These are phyloP conservation scores for Malassezia pachydermatis DNA, from an alignment of 1,284 basidiomycete genomes.

Conservation along the genomic window DNA sequence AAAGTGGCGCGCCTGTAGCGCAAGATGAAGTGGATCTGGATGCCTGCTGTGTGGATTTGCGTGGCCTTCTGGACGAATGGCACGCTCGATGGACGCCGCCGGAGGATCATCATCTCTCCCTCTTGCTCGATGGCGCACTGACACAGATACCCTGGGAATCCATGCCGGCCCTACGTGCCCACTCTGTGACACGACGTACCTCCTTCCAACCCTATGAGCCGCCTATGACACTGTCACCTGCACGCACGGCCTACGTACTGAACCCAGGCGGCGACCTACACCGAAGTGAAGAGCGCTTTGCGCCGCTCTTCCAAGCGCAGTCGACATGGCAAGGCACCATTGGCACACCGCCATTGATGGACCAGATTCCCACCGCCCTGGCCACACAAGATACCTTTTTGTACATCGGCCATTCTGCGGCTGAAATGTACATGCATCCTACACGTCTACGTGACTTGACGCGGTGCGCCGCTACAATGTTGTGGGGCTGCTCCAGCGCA, in stretches of 20 bases:
- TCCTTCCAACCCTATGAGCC: constrained; percentile 51
- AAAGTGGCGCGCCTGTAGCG: constrained; percentile 77
- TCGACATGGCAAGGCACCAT: constrained; percentile 74
- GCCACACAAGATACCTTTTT: constrained; percentile 33
- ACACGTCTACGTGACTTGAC: constrained; percentile 69
- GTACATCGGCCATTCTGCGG: constrained; percentile 94
- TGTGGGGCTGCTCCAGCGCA: constrained; percentile 98
- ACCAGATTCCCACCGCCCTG: constrained; percentile 34
- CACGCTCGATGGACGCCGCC: constrained; percentile 30
- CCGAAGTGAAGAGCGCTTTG: constrained; percentile 72
- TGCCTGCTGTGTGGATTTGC: constrained; percentile 55
- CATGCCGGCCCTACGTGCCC: constrained; percentile 70
- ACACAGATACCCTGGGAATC: constrained; percentile 93
- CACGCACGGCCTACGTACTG: constrained; percentile 66
- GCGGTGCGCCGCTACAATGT: constrained; percentile 81
- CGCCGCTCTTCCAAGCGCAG: constrained; percentile 56
- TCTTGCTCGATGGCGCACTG: constrained; percentile 81
- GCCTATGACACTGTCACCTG: constrained; percentile 9
- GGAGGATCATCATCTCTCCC: constrained; percentile 60
- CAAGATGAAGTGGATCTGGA: constrained; percentile 86
- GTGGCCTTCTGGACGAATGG: constrained; percentile 33
- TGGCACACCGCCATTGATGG: constrained; percentile 55
- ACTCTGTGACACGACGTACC: constrained; percentile 80
- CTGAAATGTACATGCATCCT: constrained; percentile 74
- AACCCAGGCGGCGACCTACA: constrained; percentile 85